phyloP scores from a whole-genome alignment of 2,329 filamentous ascomycete genomes.

The Aureobasidium uvarum region DNA sequence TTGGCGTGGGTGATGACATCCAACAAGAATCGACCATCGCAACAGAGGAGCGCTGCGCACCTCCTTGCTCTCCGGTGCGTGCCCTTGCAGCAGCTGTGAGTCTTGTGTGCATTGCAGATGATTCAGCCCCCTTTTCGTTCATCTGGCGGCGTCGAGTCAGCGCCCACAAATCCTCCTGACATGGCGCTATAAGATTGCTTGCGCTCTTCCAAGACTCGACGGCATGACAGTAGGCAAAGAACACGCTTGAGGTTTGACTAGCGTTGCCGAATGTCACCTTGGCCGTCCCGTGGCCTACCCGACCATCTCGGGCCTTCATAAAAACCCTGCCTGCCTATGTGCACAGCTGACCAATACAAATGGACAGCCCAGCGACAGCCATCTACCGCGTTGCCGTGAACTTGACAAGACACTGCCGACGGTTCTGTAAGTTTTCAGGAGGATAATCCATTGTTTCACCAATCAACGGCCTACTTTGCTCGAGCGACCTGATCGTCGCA shows the following conservation, averaged over 20 bases:
- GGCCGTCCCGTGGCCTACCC: conserved; percentile 20
- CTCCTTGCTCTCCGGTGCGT: neutral
- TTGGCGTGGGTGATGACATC: conserved; percentile 22
- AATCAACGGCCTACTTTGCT: conserved; percentile 16
- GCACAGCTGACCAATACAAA: conserved; percentile 24
- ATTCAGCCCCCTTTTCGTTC: neutral
- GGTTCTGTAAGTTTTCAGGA: conserved; percentile 19
- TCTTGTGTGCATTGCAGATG: conserved; percentile 8
- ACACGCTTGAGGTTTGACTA: neutral
- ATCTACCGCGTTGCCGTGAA: conserved; percentile 8
- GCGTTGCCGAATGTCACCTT: conserved; percentile 22
- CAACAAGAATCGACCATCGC: conserved; percentile 11
- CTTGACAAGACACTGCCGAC: conserved; percentile 10
- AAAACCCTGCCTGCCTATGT: conserved; percentile 19
- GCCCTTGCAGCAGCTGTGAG: conserved; percentile 17
- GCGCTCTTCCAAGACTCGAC: neutral
- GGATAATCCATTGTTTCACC: conserved; percentile 25
- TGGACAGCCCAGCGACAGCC: neutral
- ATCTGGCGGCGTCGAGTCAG: conserved; percentile 4
- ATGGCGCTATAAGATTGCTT: conserved; percentile 5
- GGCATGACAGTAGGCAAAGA: neutral
- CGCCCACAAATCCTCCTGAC: neutral
- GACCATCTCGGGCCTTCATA: conserved; percentile 19
- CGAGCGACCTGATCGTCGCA: conserved; percentile 24
- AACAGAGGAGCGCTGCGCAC: neutral